Conservation (phyloP, 2,329 filamentous ascomycete genomes). For the Ambrosiella xylebori region DNA sequence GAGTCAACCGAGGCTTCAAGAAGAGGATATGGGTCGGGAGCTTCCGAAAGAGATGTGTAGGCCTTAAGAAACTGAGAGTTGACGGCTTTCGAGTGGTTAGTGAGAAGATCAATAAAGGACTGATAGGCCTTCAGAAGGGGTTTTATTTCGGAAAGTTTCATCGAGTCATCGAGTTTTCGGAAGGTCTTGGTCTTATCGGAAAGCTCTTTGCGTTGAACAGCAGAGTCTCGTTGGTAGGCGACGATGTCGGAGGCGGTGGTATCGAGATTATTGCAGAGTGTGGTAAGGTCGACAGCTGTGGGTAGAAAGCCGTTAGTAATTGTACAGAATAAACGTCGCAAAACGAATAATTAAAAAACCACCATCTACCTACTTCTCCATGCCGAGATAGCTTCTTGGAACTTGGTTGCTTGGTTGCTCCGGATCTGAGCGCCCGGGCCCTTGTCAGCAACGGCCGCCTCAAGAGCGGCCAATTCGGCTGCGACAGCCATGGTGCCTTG, state of each 20-base stretch:
- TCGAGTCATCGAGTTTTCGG: constrained; percentile 74
- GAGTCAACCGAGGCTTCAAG: constrained; percentile 94
- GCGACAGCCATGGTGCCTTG: constrained; percentile 16
- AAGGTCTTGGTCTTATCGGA: constrained; percentile 99
- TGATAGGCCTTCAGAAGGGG: constrained; percentile 88
- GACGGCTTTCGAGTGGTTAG: constrained; percentile 86
- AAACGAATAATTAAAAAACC: neutral
- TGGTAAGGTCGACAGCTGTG: constrained; percentile 70
- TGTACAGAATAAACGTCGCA: neutral
- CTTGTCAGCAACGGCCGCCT: constrained; percentile 17
- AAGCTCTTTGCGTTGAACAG: constrained; percentile 87
- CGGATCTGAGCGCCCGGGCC: constrained; percentile 33
- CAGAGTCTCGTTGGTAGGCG: constrained; percentile 80
- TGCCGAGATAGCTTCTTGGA: constrained; percentile 85
- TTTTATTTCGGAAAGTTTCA: constrained; percentile 79
- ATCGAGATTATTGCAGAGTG: constrained; percentile 71
- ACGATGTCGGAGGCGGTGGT: constrained; percentile 91
- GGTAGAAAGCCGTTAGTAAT: constrained; percentile 7
- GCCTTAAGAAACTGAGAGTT: constrained; percentile 85
- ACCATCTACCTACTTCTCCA: constrained; percentile 61
- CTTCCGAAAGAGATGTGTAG: constrained; percentile 87
- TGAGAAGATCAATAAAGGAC: constrained; percentile 88
- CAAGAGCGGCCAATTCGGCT: constrained; percentile 17
- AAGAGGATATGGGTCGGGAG: constrained; percentile 86
- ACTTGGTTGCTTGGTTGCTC: constrained; percentile 48